These are phyloP conservation scores for Agaricales sp. DNA, from an alignment of 1,284 basidiomycete genomes.

Conservation along the genomic window DNA sequence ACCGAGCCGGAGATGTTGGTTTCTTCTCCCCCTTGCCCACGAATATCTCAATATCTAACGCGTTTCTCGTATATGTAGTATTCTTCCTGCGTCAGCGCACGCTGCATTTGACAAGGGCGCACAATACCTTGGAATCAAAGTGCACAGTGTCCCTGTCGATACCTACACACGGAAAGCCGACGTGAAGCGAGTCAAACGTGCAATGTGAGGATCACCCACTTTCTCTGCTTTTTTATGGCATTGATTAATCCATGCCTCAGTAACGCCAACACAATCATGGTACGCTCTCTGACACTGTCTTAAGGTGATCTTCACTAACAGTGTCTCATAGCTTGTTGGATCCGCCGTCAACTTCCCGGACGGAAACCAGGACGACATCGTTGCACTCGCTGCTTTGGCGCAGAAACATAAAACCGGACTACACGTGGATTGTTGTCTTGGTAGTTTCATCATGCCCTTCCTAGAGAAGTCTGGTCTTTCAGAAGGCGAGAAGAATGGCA, in stretches of 20 bases:
- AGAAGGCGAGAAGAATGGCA: conserved; percentile 33
- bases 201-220: conserved; percentile 57
- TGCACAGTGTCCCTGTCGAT: conserved; percentile 86
- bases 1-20: conserved; percentile 86
- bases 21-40: background rate
- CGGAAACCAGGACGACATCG: conserved; percentile 85
- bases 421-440: conserved; percentile 92
- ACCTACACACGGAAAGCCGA: conserved; percentile 73
- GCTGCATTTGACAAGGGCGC: conserved; percentile 94
- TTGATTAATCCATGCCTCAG: conserved; percentile 23
- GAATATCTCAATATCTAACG: background rate
- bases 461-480: conserved; percentile 54
- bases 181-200: conserved; percentile 69
- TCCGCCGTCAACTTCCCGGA: conserved; percentile 92
- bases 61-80: conserved; percentile 32
- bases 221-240: conserved; percentile 1
- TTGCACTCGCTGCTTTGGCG: conserved; percentile 72
- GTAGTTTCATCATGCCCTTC: conserved; percentile 89
- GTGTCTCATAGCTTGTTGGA: conserved; percentile 66
- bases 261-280: conserved; percentile 78
- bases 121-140: conserved; percentile 87
- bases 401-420: conserved; percentile 70
- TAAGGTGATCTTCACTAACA: conserved; percentile 5
- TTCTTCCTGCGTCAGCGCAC: conserved; percentile 81
- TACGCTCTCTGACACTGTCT: conserved; percentile 16